Percentiles rank a stretch among this genome's conserved stretches.
Evolutionary conservation across 495 filamentous ascomycete genomes (phyloP).

Genomic region (Podospora comata): DNA sequence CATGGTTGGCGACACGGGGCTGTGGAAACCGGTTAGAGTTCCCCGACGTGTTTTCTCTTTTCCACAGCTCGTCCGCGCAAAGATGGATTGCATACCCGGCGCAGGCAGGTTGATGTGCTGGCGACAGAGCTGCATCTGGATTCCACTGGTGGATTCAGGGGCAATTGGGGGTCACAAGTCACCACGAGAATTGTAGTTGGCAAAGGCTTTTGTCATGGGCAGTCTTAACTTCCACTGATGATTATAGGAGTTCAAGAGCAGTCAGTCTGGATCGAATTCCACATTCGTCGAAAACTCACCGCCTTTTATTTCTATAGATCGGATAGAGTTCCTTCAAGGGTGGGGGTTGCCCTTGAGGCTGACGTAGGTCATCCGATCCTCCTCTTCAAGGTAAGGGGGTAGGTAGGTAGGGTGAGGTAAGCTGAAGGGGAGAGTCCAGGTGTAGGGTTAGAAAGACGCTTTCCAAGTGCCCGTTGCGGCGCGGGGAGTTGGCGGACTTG

Average conservation of each 20-base stretch:
- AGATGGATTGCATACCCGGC: slow-evolving; percentile 18
- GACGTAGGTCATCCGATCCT: slow-evolving; percentile 11
- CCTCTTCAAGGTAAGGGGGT: background rate
- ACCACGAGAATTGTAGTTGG: background rate
- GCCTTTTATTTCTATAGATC: background rate
- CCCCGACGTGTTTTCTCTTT: background rate
- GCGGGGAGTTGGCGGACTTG: background rate
- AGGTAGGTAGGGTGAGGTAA: background rate
- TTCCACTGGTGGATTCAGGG: background rate
- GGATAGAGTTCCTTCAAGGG: background rate
- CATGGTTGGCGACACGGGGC: background rate
- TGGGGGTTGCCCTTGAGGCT: slow-evolving; percentile 25
- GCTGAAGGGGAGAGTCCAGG: background rate
- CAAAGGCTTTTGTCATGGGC: too few relatives aligned
- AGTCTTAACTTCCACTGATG: too few relatives aligned
- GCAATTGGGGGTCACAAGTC: background rate
- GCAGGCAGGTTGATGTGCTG: slow-evolving; percentile 20
- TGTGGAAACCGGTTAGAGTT: background rate
- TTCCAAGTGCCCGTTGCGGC: too few relatives aligned
- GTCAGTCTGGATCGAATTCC: too few relatives aligned
- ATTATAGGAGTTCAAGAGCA: too few relatives aligned
- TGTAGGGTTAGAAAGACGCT: too few relatives aligned
- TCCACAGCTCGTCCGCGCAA: slow-evolving; percentile 14
- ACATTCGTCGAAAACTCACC: background rate
- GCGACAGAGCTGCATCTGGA: background rate